A percentile compares a stretch with the other conserved stretches of the same genome.
Conservation (phyloP, 2,329 filamentous ascomycete species). For the Helotiales sp. region DNA sequence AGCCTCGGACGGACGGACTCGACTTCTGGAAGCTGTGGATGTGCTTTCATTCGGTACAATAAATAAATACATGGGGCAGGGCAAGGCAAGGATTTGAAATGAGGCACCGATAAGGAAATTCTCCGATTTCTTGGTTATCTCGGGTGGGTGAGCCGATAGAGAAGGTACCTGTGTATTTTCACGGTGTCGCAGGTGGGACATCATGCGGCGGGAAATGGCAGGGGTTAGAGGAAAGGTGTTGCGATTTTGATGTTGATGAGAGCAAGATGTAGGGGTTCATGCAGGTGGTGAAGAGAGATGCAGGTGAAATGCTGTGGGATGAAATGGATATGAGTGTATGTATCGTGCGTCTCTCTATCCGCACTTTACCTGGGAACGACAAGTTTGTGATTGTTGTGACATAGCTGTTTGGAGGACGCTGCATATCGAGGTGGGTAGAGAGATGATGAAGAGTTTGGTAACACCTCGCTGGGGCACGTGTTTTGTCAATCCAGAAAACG, state of each 20-base stretch:
- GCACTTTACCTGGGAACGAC: no score
- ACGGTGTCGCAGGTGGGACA: not conserved
- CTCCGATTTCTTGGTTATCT: not conserved
- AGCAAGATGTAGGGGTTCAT: not conserved
- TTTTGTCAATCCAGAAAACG: no score
- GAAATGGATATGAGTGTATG: not conserved
- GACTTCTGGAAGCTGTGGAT: not conserved
- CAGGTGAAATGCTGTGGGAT: not conserved
- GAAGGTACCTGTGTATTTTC: not conserved
- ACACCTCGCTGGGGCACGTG: no score
- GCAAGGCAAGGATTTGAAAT: not conserved
- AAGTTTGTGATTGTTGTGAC: no score
- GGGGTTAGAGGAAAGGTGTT: not conserved
- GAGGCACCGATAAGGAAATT: not conserved
- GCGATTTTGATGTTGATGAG: not conserved
- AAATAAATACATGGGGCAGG: not conserved
- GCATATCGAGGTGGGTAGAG: no score
- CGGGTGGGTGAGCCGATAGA: slow-evolving; percentile 3
- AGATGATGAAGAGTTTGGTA: no score
- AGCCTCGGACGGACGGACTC: no score
- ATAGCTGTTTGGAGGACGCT: no score
- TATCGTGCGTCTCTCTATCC: not conserved
- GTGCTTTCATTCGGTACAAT: no score
- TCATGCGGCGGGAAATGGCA: not conserved
- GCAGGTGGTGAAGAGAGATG: not conserved